Base-by-base conservation (phyloP, 768 basidiomycete genomes). In the Lactarius sp. region DNA sequence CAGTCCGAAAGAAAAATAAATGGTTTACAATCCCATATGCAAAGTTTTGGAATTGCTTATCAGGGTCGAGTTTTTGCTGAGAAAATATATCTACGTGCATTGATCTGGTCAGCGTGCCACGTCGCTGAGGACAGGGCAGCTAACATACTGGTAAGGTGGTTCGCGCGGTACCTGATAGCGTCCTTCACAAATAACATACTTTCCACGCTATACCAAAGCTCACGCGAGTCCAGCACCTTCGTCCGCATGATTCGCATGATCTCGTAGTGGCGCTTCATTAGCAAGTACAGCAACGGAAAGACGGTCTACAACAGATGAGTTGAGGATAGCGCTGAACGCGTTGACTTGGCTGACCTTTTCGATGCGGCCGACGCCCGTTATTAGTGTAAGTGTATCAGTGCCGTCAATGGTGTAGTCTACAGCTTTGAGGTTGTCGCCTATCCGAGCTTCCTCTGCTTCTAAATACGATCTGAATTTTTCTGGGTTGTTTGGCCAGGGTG, bases 371-470 rank as follows among this genome's bases (percentile, higher is more conserved):
- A 64, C 51, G 39, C 72, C 74, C 4, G 68, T 59, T 3, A 75
- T 66, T 2, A 74, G 66, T 4, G 61, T 39, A 2, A 75, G 55
- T 0, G 73, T 72, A 42, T 74, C 74, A 0, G 49, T 37, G 0
- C 67, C 71, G 47, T 74, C 73, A 37, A 75, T 72, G 22, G 66
- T 49, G 42, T 72, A 74, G 8, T 64, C 61, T 5, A 74, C 60
- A 12, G 59, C 65, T 41, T 67, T 64, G 50, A 75, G 39, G 41
- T 70, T 73, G 8, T 58, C 41, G n/a, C 56, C 50, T 16, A 75
- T 42, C 6, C 73, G 67, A 12, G 56, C 52, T 50, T 75, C 73
- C 42, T 74, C 73, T 31, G 59, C 44, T 2, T 71, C 65, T 2
- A 68, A 36, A 58, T 71, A 69, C 4, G 58, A 39, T 12, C 64